Conservation (phyloP, 2,329 filamentous ascomycete genomes). For the Talaromyces sp. region DNA sequence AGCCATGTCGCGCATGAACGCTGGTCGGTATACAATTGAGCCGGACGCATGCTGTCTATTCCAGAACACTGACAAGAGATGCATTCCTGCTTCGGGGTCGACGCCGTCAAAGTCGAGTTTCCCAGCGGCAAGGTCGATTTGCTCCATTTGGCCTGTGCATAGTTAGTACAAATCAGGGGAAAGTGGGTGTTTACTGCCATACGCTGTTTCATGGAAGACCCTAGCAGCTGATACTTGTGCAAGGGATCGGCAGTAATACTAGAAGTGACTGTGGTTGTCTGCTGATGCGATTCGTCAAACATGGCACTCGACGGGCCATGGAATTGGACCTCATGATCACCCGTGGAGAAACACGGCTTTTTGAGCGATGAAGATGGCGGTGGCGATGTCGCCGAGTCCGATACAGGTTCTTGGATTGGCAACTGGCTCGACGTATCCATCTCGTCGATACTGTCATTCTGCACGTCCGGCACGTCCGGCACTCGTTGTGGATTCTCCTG, state of each 20-base stretch:
- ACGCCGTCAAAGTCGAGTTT: conserved; percentile 54
- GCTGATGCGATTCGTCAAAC: conserved; percentile 8
- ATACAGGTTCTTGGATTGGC: neutral
- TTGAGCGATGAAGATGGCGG: neutral
- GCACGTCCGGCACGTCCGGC: neutral
- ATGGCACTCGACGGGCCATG: conserved; percentile 10
- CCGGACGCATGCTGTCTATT: conserved; percentile 49
- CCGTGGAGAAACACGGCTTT: conserved; percentile 11
- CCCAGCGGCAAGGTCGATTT: conserved; percentile 41
- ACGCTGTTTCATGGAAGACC: conserved; percentile 21
- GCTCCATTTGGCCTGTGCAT: conserved; percentile 43
- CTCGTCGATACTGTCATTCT: neutral
- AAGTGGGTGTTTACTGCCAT: neutral
- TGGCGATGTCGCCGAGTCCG: neutral
- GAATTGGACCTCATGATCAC: conserved; percentile 6
- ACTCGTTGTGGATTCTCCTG: neutral
- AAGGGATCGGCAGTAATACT: neutral
- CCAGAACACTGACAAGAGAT: conserved; percentile 50
- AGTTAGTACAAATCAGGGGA: neutral
- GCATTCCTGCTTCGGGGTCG: conserved; percentile 48
- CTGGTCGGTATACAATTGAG: conserved; percentile 47
- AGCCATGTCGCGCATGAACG: conserved; percentile 50
- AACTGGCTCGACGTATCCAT: neutral
- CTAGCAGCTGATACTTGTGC: conserved; percentile 15
- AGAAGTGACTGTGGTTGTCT: neutral